Evolutionary conservation across 306 rosid species (phyloP), one percentile per base, ranked within the genome.

Genomic region (Lupinus albus): DNA sequence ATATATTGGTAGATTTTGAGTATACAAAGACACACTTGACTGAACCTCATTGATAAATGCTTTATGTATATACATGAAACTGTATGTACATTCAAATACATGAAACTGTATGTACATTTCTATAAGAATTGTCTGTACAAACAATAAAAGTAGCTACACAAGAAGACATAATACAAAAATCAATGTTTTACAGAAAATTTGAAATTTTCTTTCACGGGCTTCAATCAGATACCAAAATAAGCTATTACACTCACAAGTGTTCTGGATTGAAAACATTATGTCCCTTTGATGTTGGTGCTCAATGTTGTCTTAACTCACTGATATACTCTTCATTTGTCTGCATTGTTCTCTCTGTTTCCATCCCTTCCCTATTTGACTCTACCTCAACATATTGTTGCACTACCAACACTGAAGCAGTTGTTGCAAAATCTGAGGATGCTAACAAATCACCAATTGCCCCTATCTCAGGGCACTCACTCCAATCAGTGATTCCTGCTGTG

Each of bases 401-500:
- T 4, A 93, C 91, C 79, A 93, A 78, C 15, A 93, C 96, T 0
- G 98, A 89, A 30, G 89, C 86, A 0, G 94, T 83, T 2, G 96
- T 83, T 11, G 94, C 97, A 62, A 88, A 90, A 82, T 93, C 98
- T 2, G 97, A 79, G 1, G 98, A 90, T 1, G 97, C 98, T 12
- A 89, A 45, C 58, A 93, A 45, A 61, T 93, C 99, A 2, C 99
- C 99, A 12, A 93, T 93, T 0, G 94, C 86, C 0, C 99, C 99
- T 0, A 93, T 86, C 42, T 93, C 97, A 0, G 95, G 97, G 45
- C 97, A 93, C 71, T 90, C 99, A 35, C 99, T 93, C 99, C 99
- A 90, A 61, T 93, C 99, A 0, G 96, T 88, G 4, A 93, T 33
- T 36, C 99, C 99, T 2, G 96, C 99, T 2, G 91, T 93, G 20